These are phyloP conservation scores for Colletotrichum cereale DNA, from an alignment of 2,329 filamentous ascomycete species.

Conservation along the genomic window DNA sequence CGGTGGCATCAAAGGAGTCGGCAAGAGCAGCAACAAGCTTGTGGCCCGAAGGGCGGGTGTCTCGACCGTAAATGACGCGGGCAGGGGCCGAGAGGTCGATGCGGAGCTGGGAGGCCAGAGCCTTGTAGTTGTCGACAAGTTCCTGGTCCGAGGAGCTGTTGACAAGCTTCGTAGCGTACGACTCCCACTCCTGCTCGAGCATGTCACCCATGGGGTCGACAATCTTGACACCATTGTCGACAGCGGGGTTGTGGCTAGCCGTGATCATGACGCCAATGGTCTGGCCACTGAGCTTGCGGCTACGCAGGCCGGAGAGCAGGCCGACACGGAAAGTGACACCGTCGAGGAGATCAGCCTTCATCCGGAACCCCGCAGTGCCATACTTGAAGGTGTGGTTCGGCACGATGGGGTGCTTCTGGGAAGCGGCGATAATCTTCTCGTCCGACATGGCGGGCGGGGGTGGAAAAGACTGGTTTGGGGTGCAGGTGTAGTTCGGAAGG, in stretches of 20 bases:
- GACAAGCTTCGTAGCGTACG: conserved; percentile 87
- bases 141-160: conserved; percentile 83
- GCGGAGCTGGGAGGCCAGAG: conserved; percentile 80
- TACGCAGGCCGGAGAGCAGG: conserved; percentile 87
- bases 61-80: conserved; percentile 89
- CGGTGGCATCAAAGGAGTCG: conserved; percentile 82
- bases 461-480: conserved; percentile 1
- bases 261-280: conserved; percentile 98
- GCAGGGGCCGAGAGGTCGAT: conserved; percentile 78
- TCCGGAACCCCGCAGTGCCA: conserved; percentile 76
- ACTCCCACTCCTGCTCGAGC: conserved; percentile 96
- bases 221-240: conserved; percentile 94
- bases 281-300: conserved; percentile 88
- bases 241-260: conserved; percentile 90
- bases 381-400: conserved; percentile 70
- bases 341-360: conserved; percentile 84
- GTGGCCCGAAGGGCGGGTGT: conserved; percentile 93
- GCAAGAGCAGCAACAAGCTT: conserved; percentile 83
- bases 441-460: conserved; percentile 58
- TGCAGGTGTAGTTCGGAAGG: conserved; percentile 5
- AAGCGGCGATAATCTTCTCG: conserved; percentile 69
- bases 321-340: conserved; percentile 95
- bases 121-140: conserved; percentile 81
- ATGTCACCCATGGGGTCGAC: conserved; percentile 98
- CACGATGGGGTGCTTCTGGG: conserved; percentile 72